Conservation (phyloP, 345 rosid genomes). For the Populus tremula region DNA sequence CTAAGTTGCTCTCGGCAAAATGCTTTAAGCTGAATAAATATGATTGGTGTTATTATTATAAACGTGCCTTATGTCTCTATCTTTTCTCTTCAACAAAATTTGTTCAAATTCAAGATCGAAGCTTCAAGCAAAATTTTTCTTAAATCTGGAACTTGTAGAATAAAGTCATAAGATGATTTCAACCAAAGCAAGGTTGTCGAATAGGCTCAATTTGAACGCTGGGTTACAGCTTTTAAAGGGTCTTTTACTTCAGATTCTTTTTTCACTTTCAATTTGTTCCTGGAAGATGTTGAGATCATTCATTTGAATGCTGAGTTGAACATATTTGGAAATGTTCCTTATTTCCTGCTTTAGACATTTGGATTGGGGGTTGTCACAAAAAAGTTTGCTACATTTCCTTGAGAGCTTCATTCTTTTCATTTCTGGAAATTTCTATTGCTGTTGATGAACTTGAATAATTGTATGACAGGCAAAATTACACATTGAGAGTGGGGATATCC, state of each 20-base stretch:
- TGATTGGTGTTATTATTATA: background rate
- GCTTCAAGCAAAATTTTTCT: background rate
- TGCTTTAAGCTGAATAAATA: background rate
- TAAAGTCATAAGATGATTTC: background rate
- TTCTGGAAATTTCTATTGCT: background rate
- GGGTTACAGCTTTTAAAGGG: background rate
- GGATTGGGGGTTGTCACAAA: no score
- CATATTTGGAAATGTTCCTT: background rate
- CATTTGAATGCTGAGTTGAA: background rate
- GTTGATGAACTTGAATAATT: conserved; percentile 1
- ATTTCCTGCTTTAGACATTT: no score
- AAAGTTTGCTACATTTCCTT: background rate
- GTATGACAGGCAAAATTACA: conserved; percentile 71
- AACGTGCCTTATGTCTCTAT: background rate
- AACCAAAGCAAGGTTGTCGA: background rate
- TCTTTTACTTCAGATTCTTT: background rate
- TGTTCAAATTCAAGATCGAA: background rate
- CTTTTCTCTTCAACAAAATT: background rate
- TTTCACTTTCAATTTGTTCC: background rate
- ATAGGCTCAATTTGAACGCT: background rate
- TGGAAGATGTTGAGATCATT: background rate
- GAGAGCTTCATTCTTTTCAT: background rate
- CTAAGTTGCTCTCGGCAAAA: background rate
- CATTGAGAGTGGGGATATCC: conserved; percentile 91
- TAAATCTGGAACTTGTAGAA: background rate